A percentile compares a stretch with the other conserved stretches of the same genome.
Conservation (phyloP, 129 eudicot species). For the carrot (Daucus carota) region DNA sequence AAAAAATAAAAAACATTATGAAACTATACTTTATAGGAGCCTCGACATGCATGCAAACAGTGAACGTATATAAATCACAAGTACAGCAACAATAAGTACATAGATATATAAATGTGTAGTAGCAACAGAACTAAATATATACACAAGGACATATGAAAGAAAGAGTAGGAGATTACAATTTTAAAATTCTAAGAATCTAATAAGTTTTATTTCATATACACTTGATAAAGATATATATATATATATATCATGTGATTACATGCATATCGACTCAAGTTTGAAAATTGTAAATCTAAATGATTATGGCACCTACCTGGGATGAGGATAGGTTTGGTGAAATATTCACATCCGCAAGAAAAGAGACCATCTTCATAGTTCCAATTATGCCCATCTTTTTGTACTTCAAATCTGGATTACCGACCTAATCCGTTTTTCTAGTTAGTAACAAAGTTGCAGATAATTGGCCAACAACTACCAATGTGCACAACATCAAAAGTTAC, state of each 20-base stretch:
- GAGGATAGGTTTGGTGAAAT: conserved; percentile 27
- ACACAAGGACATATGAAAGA: too few relatives aligned
- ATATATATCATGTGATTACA: not conserved
- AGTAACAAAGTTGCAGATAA: not conserved
- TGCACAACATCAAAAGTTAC: conserved; percentile 4
- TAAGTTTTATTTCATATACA: too few relatives aligned
- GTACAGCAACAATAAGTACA: too few relatives aligned
- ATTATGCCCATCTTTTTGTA: conserved; percentile 81
- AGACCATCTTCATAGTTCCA: conserved; percentile 64
- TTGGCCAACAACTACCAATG: conserved; percentile 9
- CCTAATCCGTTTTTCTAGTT: conserved; percentile 26
- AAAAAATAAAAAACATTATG: too few relatives aligned
- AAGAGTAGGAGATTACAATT: too few relatives aligned
- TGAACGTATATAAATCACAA: too few relatives aligned
- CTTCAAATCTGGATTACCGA: conserved; percentile 62
- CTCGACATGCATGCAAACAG: too few relatives aligned
- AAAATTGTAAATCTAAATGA: not conserved
- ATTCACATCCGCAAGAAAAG: conserved; percentile 51
- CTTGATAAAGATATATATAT: too few relatives aligned
- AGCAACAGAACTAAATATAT: too few relatives aligned
- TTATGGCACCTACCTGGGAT: conserved; percentile 35
- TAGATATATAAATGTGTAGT: too few relatives aligned
- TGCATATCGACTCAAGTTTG: not conserved
- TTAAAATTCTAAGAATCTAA: too few relatives aligned
- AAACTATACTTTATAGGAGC: too few relatives aligned